These are phyloP conservation scores for Malassezia equina DNA, from an alignment of 1,284 basidiomycete species.

Conservation along the genomic window DNA sequence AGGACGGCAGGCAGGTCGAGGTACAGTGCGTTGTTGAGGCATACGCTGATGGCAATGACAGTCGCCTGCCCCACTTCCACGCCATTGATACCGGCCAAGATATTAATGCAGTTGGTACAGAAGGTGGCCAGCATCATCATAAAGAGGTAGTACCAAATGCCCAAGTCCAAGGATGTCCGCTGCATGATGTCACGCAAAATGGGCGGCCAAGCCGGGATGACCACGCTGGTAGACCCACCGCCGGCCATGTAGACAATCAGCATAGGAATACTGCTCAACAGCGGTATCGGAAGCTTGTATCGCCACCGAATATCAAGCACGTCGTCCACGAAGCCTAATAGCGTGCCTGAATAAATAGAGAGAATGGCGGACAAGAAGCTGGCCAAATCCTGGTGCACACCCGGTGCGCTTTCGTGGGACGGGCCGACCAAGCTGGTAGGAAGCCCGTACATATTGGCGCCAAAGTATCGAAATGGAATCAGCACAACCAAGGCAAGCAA, in stretches of 20 bases:
- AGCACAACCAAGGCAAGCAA: conserved; percentile 59
- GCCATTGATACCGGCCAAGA: conserved; percentile 93
- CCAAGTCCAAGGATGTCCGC: conserved; percentile 73
- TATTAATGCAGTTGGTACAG: conserved; percentile 96
- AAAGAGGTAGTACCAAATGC: conserved; percentile 89
- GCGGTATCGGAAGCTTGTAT: conserved; percentile 87
- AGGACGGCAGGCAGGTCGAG: conserved; percentile 28
- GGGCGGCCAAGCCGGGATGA: conserved; percentile 60
- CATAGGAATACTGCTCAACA: conserved; percentile 87
- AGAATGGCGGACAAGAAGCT: conserved; percentile 85
- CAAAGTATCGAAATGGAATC: conserved; percentile 44
- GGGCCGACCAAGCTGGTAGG: neutral
- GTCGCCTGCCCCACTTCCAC: conserved; percentile 81
- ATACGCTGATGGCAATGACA: conserved; percentile 79
- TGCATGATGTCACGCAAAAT: conserved; percentile 48
- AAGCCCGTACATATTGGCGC: conserved; percentile 12
- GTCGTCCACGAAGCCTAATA: conserved; percentile 93
- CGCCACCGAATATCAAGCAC: conserved; percentile 98
- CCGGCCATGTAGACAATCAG: conserved; percentile 94
- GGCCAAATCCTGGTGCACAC: conserved; percentile 57
- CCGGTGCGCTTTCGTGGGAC: conserved; percentile 19
- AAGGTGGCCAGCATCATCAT: conserved; percentile 93
- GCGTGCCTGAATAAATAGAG: conserved; percentile 77
- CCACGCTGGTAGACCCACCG: conserved; percentile 82
- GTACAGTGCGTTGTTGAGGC: conserved; percentile 82